These are phyloP conservation scores for Calonectria pseudoturangicola DNA, from an alignment of 2,329 filamentous ascomycete genomes.

Conservation along the genomic window DNA sequence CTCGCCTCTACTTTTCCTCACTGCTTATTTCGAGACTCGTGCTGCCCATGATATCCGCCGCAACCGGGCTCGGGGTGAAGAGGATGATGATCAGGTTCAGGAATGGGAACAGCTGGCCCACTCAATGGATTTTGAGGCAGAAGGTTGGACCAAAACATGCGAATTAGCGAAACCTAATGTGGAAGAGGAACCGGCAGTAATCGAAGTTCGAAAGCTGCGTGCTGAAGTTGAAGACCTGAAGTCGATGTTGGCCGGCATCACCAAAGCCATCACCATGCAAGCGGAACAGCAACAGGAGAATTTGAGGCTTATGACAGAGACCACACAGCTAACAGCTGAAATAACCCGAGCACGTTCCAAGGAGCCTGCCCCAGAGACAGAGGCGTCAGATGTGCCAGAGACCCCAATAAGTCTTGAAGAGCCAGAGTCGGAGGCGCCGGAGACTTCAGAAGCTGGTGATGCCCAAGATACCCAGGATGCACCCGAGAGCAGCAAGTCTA, in stretches of 20 bases:
- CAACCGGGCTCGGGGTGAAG: slow-evolving; percentile 87
- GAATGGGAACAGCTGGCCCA: slow-evolving; percentile 92
- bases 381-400: slow-evolving; percentile 41
- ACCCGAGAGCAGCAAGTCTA: slow-evolving; percentile 42
- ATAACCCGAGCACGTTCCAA: slow-evolving; percentile 1
- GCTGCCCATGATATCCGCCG: slow-evolving; percentile 79
- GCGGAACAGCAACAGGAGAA: slow-evolving; percentile 16
- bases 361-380: not conserved
- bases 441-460: slow-evolving; percentile 41
- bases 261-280: slow-evolving; percentile 48
- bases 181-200: slow-evolving; percentile 83
- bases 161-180: slow-evolving; percentile 86
- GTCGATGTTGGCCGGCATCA: slow-evolving; percentile 63
- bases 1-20: slow-evolving; percentile 86
- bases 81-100: slow-evolving; percentile 90
- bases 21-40: slow-evolving; percentile 82
- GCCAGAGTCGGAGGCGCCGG: slow-evolving; percentile 41
- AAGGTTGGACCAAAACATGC: slow-evolving; percentile 91
- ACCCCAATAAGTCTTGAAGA: slow-evolving; percentile 40
- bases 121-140: slow-evolving; percentile 85
- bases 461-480: not conserved
- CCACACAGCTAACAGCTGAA: slow-evolving; percentile 25
- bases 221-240: slow-evolving; percentile 76
- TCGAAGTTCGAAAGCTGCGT: slow-evolving; percentile 78
- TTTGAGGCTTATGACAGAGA: slow-evolving; percentile 22